A percentile compares a stretch with the other conserved stretches of the same genome.
Evolutionary conservation across 148 eudicot genomes (phyloP).

Genomic region (Suaeda aralocaspica): DNA sequence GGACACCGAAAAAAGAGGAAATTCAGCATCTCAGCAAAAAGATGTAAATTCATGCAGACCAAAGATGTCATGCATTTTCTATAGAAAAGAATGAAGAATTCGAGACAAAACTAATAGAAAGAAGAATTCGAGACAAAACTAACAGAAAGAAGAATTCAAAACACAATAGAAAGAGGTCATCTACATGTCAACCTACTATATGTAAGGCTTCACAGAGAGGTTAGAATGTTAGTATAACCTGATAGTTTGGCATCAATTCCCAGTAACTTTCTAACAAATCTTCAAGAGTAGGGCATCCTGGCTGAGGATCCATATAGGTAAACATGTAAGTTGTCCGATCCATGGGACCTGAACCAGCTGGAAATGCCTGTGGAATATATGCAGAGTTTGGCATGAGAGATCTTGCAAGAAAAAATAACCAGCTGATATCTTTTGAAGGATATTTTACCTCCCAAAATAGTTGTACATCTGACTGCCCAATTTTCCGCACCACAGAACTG

Average conservation of each 20-base stretch:
- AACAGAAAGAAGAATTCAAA: too few species aligned
- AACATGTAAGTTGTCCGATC: slow-evolving; percentile 97
- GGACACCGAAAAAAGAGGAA: background rate
- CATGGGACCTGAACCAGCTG: slow-evolving; percentile 91
- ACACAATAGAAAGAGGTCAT: background rate
- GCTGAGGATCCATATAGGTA: slow-evolving; percentile 87
- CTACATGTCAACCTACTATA: background rate
- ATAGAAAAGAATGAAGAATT: background rate
- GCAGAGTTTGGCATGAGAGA: slow-evolving; percentile 9
- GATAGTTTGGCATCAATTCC: slow-evolving; percentile 93
- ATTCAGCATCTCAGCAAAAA: background rate
- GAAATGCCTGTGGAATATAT: slow-evolving; percentile 68
- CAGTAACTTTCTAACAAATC: slow-evolving; percentile 89
- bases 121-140: background rate
- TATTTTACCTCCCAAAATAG: slow-evolving; percentile 91
- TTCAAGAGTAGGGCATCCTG: slow-evolving; percentile 76
- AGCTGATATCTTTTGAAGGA: background rate
- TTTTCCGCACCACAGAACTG: slow-evolving; percentile 51
- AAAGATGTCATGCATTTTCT: background rate
- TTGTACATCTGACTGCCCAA: slow-evolving; percentile 71
- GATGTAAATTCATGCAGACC: background rate
- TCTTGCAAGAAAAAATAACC: background rate
- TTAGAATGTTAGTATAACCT: slow-evolving; percentile 42
- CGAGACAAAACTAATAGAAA: background rate
- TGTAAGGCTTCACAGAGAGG: background rate